phyloP scores from a whole-genome alignment of 495 filamentous ascomycete genomes.

The Talaromyces liani region DNA sequence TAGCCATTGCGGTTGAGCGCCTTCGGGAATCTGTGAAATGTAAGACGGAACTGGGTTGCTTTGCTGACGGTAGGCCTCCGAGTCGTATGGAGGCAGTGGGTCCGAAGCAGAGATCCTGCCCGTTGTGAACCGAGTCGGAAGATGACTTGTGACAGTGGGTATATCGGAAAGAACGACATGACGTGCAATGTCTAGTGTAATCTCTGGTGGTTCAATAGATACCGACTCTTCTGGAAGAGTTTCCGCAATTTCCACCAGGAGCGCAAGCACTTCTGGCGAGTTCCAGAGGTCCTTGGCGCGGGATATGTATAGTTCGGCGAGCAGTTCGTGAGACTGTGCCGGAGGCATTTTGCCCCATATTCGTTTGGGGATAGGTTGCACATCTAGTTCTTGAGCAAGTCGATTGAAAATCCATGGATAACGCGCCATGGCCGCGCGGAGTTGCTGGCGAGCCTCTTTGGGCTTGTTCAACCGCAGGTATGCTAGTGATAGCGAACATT shows the following conservation, averaged over 20 bases:
- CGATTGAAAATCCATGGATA: conserved; percentile 76
- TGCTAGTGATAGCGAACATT: conserved; percentile 67
- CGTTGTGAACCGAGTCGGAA: conserved; percentile 33
- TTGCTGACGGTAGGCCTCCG: conserved; percentile 34
- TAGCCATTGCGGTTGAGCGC: conserved; percentile 31
- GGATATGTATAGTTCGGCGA: conserved; percentile 71
- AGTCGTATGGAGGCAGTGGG: conserved; percentile 38
- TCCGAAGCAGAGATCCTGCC: conserved; percentile 38
- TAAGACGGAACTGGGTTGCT: conserved; percentile 31
- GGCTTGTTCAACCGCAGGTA: conserved; percentile 59
- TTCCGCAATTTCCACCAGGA: conserved; percentile 67
- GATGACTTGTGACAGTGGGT: conserved; percentile 40
- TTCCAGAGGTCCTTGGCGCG: conserved; percentile 88
- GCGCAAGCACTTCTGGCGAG: conserved; percentile 58
- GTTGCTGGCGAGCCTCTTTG: conserved; percentile 52
- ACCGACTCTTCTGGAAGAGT: conserved; percentile 34
- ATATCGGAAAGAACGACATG: conserved; percentile 73
- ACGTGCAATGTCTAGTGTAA: conserved; percentile 62
- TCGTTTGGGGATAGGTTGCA: conserved; percentile 61
- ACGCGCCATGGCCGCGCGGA: conserved; percentile 56
- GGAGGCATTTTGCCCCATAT: conserved; percentile 76
- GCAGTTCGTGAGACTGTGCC: conserved; percentile 59
- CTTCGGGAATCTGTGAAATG: conserved; percentile 24
- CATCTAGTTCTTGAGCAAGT: conserved; percentile 67
- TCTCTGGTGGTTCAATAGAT: conserved; percentile 35